Evolutionary conservation across 225 moss, liverwort and hornwort species (phyloP).

Genomic region (Neckera pumila): DNA sequence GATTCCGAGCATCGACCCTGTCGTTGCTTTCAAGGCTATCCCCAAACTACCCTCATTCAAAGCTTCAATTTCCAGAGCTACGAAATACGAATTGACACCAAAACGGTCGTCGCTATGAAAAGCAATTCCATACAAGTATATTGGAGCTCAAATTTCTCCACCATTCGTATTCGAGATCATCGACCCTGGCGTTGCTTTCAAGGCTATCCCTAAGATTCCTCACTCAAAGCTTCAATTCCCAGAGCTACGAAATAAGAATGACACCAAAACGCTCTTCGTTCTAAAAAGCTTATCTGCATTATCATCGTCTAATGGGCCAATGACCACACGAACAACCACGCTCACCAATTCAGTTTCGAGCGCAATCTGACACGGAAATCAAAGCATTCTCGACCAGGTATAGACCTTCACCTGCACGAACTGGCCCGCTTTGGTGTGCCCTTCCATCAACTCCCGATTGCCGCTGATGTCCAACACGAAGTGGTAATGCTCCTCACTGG

Average conservation of each 20-base stretch:
- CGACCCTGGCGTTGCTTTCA: background rate
- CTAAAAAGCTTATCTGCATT: background rate
- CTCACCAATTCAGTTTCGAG: background rate
- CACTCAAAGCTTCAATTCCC: background rate
- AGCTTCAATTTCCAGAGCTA: background rate
- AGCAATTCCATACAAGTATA: background rate
- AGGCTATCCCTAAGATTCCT: background rate
- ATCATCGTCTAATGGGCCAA: background rate
- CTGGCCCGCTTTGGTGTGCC: slow-evolving; percentile 78
- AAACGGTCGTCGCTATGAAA: background rate
- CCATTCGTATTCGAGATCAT: background rate
- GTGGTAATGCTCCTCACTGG: slow-evolving; percentile 70
- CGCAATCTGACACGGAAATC: background rate
- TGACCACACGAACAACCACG: background rate
- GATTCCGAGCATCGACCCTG: background rate
- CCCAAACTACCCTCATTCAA: background rate
- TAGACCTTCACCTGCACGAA: slow-evolving; percentile 59
- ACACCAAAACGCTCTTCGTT: background rate
- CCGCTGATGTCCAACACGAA: slow-evolving; percentile 72
- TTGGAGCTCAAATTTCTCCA: background rate
- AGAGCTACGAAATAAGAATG: background rate
- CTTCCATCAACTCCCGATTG: slow-evolving; percentile 76
- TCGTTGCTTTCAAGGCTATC: background rate
- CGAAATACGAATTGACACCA: background rate
- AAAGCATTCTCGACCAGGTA: background rate